Base-by-base conservation (phyloP, 169 alveolate genomes). In the Eimeria brunetti region DNA sequence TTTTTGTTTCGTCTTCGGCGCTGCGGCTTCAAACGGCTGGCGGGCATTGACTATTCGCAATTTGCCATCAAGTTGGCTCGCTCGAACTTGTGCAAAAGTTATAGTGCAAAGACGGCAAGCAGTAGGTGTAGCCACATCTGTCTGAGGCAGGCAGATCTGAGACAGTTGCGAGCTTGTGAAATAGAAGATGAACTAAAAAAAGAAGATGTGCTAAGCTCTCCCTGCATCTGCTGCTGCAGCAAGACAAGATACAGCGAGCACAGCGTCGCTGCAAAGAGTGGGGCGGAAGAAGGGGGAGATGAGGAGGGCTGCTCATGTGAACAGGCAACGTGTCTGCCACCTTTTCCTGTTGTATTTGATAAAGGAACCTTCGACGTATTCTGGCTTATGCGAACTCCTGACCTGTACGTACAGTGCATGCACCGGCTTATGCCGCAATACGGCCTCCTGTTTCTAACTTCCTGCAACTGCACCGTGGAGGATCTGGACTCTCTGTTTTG, bases 311-410 rank as follows among this genome's bases (percentile, higher is more conserved):
- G 91, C 78, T 30, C 89, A 16, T 81, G 89, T n/a, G 80, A 85
- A 30, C 91, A 78, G 38, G 80, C 67, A 18, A 60, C 38, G 5
- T 36, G 60, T 7, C 36, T 92, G 44, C 95, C 95, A 22, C 93
- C 60, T 11, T 92, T 92, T 67, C 92, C 95, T 11, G 86, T 92
- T 38, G 64, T 92, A 38, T 88, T 80, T 78, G 95, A 92, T 51
- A 92, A 92, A 49, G 95, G 95, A 75, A 92, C 95, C 36, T 92
- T 92, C 56, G 95, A 92, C 75, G 95, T 92, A 20, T 92, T 92
- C 62, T 92, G 89, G 41, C 78, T 92, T 49, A 75, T 83, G 88
- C 80, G 49, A 5, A 83, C 91, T 27, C 91, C 95, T 14, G 86
- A 81, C 88, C 86, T 81, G 86, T 92, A 92, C 67, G 95, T 92